phyloP scores from a whole-genome alignment of 495 filamentous ascomycete species.

The Aspergillus avenaceus region DNA sequence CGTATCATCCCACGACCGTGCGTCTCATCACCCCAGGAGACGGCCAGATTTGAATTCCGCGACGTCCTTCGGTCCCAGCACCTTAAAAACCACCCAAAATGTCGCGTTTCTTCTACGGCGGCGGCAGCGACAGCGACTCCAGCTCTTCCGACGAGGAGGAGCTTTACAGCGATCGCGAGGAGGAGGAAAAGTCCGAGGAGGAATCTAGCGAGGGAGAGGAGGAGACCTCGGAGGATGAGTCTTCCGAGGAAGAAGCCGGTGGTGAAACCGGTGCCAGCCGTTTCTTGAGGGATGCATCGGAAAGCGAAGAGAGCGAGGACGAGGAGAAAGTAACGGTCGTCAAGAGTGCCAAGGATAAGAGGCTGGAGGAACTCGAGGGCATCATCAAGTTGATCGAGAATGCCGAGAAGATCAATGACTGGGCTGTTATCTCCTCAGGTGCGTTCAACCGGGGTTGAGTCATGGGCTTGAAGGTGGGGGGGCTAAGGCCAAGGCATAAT shows the following conservation, averaged over 20 bases:
- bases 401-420: conserved; percentile 94
- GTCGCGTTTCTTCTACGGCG: conserved; percentile 95
- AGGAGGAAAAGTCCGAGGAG: conserved; percentile 64
- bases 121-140: conserved; percentile 79
- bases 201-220: conserved; percentile 72
- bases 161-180: conserved; percentile 74
- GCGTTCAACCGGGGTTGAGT: conserved; percentile 27
- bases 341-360: conserved; percentile 97
- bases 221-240: conserved; percentile 47
- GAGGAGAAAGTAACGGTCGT: conserved; percentile 78
- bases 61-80: conserved; percentile 18
- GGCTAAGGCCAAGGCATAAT: background rate
- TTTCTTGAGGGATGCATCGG: conserved; percentile 76
- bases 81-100: conserved; percentile 29
- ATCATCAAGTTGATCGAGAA: conserved; percentile 90
- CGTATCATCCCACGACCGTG: conserved; percentile 7
- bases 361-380: conserved; percentile 86
- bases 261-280: conserved; percentile 66
- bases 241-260: conserved; percentile 57
- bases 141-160: conserved; percentile 82
- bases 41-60: conserved; percentile 6
- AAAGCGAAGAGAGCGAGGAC: conserved; percentile 79
- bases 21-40: conserved; percentile 5
- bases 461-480: too few relatives aligned
- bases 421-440: conserved; percentile 89